A percentile compares a stretch with the other conserved stretches of the same genome.
Evolutionary conservation across 1,139 yeast species (phyloP).

Genomic region (Lodderomyces beijingensis): DNA sequence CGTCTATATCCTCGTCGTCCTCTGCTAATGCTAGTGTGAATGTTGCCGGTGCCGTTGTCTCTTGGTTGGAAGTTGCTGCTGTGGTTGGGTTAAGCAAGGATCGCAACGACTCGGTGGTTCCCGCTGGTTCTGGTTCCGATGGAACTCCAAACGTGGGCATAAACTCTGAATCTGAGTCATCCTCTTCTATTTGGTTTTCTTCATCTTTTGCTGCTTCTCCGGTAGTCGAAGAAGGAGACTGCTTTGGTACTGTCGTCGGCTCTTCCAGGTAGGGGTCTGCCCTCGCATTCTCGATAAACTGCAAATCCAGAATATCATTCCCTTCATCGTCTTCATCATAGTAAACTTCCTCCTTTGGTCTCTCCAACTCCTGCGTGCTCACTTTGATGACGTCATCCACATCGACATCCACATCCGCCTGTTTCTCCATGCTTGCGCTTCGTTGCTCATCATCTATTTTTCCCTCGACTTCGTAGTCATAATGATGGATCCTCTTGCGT

Average conservation of each 20-base stretch:
- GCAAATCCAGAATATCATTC: slow-evolving; percentile 26
- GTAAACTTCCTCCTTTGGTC: slow-evolving; percentile 30
- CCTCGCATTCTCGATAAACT: slow-evolving; percentile 6
- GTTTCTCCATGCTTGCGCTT: slow-evolving; percentile 13
- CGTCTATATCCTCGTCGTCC: slow-evolving; percentile 37
- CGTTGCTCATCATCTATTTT: slow-evolving; percentile 20
- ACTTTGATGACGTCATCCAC: slow-evolving; percentile 20
- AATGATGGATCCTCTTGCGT: slow-evolving; percentile 27
- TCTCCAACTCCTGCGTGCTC: slow-evolving; percentile 17
- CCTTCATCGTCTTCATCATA: slow-evolving; percentile 46
- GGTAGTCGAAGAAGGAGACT: background rate
- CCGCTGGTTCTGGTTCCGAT: slow-evolving; percentile 6
- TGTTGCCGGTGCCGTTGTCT: slow-evolving; percentile 9
- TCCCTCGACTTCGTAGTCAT: slow-evolving; percentile 39
- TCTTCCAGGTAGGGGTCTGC: background rate
- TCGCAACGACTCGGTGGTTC: slow-evolving; percentile 57
- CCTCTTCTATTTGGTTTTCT: slow-evolving; percentile 19
- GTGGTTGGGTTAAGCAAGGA: slow-evolving; percentile 49
- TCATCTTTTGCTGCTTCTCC: slow-evolving; percentile 4
- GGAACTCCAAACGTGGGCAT: background rate
- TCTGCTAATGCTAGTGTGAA: slow-evolving; percentile 33
- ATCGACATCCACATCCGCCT: slow-evolving; percentile 14
- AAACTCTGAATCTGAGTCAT: background rate
- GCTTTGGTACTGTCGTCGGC: too few species aligned
- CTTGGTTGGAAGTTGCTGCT: slow-evolving; percentile 6